Conservation (phyloP, 1,284 basidiomycete genomes). For the Pholiota adiposa region DNA sequence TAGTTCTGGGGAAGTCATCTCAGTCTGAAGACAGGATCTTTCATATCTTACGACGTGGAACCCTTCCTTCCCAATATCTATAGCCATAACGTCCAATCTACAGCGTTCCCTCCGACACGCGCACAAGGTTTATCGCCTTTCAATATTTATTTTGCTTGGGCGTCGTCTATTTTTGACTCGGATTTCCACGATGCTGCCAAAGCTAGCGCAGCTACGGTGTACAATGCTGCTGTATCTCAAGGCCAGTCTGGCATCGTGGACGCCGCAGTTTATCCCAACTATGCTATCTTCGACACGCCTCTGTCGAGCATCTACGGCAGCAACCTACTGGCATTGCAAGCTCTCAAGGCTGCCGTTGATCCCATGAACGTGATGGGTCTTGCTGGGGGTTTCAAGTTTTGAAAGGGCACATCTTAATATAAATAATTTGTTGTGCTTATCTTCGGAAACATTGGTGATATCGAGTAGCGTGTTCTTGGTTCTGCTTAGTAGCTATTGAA, state of each 20-base stretch:
- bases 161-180: constrained; percentile 32
- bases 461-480: background rate
- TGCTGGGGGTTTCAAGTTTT: constrained; percentile 52
- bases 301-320: constrained; percentile 48
- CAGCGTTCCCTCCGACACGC: constrained; percentile 50
- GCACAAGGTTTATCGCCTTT: constrained; percentile 41
- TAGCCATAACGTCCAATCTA: constrained; percentile 9
- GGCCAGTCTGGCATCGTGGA: constrained; percentile 40
- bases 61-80: constrained; percentile 43
- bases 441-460: background rate
- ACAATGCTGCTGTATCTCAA: constrained; percentile 37
- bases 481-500: background rate
- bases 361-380: constrained; percentile 57
- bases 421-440: background rate
- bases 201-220: constrained; percentile 39
- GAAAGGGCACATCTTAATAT: too few relatives aligned
- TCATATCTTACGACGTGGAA: constrained; percentile 34
- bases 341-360: constrained; percentile 47
- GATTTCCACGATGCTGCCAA: constrained; percentile 38
- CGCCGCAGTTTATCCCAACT: constrained; percentile 52
- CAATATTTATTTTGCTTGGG: constrained; percentile 50
- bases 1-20: constrained; percentile 42
- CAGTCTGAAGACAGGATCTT: constrained; percentile 32
- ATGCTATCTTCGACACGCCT: constrained; percentile 51
- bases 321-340: constrained; percentile 43